phyloP scores from a whole-genome alignment of 306 rosid genomes.

The Prunus mongolica region DNA sequence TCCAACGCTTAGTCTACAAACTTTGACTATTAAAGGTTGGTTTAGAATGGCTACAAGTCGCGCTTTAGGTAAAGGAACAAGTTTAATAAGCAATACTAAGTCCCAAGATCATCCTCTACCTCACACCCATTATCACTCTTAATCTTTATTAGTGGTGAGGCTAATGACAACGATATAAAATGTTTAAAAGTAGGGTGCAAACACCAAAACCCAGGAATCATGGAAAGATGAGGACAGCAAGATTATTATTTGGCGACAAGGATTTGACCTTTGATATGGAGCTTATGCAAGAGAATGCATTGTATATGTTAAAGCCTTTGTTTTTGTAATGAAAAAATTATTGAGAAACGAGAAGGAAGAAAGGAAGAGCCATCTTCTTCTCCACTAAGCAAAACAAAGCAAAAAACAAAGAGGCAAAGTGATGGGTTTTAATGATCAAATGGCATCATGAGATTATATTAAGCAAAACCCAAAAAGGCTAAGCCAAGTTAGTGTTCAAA shows the following conservation, averaged over 20 bases:
- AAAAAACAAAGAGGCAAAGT: conserved; percentile 31
- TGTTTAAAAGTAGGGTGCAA: conserved; percentile 5
- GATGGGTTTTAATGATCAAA: conserved; percentile 25
- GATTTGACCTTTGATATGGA: conserved; percentile 28
- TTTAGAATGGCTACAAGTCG: not conserved
- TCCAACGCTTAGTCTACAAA: not conserved
- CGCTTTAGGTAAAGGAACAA: conserved; percentile 9
- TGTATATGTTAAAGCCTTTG: conserved; percentile 2
- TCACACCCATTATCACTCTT: not conserved
- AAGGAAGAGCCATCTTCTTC: conserved; percentile 26
- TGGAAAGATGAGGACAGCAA: conserved; percentile 27
- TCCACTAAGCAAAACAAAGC: conserved; percentile 58
- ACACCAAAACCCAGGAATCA: conserved; percentile 28
- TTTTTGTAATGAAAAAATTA: conserved; percentile 18
- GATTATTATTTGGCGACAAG: conserved; percentile 24
- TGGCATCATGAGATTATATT: conserved; percentile 6
- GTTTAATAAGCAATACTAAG: not conserved
- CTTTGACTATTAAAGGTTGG: conserved; percentile 11
- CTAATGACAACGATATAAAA: not conserved
- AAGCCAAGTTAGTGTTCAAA: conserved; percentile 32
- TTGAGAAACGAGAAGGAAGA: conserved; percentile 8
- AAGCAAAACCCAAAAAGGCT: conserved; percentile 17
- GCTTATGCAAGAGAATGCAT: conserved; percentile 14
- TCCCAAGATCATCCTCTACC: not conserved
- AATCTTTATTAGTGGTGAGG: not conserved